Evolutionary conservation across 257 asterid species (phyloP), one percentile per base, ranked within the genome.

Genomic region (Solanum lycopersicoides): DNA sequence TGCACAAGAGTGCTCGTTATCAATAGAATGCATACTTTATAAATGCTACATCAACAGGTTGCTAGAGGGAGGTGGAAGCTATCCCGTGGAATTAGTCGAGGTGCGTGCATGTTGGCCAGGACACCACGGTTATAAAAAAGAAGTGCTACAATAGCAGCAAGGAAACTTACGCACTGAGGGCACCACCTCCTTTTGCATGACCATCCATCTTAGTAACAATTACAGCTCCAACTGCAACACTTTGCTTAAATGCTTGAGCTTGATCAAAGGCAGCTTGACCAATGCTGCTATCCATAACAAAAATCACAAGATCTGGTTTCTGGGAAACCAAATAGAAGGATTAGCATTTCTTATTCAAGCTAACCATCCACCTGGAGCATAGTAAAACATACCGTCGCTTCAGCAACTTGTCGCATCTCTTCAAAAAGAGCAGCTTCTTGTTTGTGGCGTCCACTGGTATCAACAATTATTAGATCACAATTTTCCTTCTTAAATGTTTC

Each of bases 141-240:
- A 63, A 23, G 7, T 68, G 82, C 82, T 42, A 16, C 69, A 50
- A 32, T 30, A 16, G 12, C 37, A 82, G 45, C 69, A 82, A 66
- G 41, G 32, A 30, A 47, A 94, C 99, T 96, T 94, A 97, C 99
- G 99, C 99, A 83, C 99, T 97, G 87, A 97, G 98, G 88, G 99
- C 98, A 90, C 99, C 99, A 89, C 99, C 99, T 79, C 99, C 99
- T 94, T 96, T 97, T 20, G 99, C 99, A 96, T 97, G 99, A 37
- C 99, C 99, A 89, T 96, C 99, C 99, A 97, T 97, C 92, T 97
- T 97, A 41, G 99, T 97, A 83, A 97, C 84, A 86, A 97, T 97
- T 88, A 97, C 99, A 72, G 99, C 99, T 88, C 99, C 99, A 90
- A 97, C 99, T 65, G 98, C 95, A 88, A 93, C 99, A 93, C 99